phyloP scores from a whole-genome alignment of 2,329 filamentous ascomycete species.

The Metarhizium guizhouense region DNA sequence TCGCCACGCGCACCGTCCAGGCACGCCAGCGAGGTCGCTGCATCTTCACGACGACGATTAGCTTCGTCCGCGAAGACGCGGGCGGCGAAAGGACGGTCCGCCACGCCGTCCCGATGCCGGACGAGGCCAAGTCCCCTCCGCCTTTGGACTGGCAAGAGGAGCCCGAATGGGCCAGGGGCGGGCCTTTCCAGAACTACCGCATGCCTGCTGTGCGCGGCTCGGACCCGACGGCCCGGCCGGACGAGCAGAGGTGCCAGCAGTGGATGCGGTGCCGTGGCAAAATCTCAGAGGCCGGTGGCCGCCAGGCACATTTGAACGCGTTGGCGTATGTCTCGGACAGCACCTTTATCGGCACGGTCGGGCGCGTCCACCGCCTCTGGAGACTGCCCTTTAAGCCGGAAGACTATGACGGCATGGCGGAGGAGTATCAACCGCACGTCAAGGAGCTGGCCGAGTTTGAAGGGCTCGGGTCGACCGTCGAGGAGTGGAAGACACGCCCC shows the following conservation, averaged over 20 bases:
- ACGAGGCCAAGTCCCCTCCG: slow-evolving; percentile 26
- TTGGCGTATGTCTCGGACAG: slow-evolving; percentile 89
- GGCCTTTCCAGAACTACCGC: slow-evolving; percentile 38
- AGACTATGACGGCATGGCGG: slow-evolving; percentile 42
- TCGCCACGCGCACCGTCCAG: slow-evolving; percentile 91
- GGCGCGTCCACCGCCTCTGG: slow-evolving; percentile 72
- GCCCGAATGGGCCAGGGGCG: slow-evolving; percentile 39
- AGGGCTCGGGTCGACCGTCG: slow-evolving; percentile 28
- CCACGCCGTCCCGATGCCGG: slow-evolving; percentile 57
- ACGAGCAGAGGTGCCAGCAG: slow-evolving; percentile 59
- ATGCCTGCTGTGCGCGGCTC: slow-evolving; percentile 29
- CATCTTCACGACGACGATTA: slow-evolving; percentile 94
- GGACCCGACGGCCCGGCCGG: slow-evolving; percentile 39
- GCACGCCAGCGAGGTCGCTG: slow-evolving; percentile 78
- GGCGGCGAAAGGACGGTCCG: slow-evolving; percentile 44
- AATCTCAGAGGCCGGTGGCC: slow-evolving; percentile 65
- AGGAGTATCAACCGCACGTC: slow-evolving; percentile 26
- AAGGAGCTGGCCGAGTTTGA: slow-evolving; percentile 28
- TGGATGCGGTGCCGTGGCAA: slow-evolving; percentile 69
- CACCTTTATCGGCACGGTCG: slow-evolving; percentile 87
- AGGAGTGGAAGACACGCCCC: slow-evolving; percentile 42
- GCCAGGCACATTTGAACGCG: slow-evolving; percentile 74
- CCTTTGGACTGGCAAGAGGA: slow-evolving; percentile 33
- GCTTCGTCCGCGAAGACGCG: slow-evolving; percentile 64
- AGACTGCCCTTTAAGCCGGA: slow-evolving; percentile 52